These are phyloP conservation scores for Trebouxia sp. DNA, from an alignment of 139 green algal genomes.

Conservation along the genomic window DNA sequence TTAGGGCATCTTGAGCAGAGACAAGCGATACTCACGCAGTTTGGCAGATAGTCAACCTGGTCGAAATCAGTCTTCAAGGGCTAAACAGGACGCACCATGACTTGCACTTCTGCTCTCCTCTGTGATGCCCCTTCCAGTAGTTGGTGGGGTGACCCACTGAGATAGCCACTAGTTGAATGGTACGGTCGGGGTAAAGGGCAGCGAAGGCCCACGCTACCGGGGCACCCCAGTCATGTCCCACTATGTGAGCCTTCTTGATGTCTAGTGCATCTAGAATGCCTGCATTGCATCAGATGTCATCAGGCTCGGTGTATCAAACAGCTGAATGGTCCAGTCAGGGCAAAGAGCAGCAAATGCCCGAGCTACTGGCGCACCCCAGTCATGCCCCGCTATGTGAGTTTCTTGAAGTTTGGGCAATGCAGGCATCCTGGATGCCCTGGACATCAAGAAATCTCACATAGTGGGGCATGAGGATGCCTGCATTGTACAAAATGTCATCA, in stretches of 20 bases:
- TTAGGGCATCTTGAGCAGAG: too few relatives aligned
- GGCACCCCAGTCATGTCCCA: conserved; percentile 19
- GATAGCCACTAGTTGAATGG: neutral
- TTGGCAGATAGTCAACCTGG: too few relatives aligned
- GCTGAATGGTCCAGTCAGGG: neutral
- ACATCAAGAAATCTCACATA: too few relatives aligned
- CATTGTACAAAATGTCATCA: too few relatives aligned
- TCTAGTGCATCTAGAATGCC: conserved; percentile 16
- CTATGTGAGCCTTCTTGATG: conserved; percentile 1
- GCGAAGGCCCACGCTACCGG: neutral
- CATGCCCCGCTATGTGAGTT: conserved; percentile 14
- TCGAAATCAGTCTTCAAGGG: too few relatives aligned
- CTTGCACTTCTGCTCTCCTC: conserved; percentile 13
- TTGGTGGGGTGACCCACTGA: conserved; percentile 3
- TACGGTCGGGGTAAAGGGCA: neutral
- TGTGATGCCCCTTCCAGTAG: neutral
- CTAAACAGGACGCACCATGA: conserved; percentile 5
- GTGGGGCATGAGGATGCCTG: too few relatives aligned
- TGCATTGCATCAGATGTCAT: too few relatives aligned
- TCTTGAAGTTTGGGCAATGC: too few relatives aligned
- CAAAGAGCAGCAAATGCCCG: conserved; percentile 6
- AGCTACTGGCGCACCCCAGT: neutral
- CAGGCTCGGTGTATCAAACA: too few relatives aligned
- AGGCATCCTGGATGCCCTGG: neutral
- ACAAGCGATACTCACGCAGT: too few relatives aligned